Conservation (phyloP, 805 yeast species). For the Barnettozyma californica region DNA sequence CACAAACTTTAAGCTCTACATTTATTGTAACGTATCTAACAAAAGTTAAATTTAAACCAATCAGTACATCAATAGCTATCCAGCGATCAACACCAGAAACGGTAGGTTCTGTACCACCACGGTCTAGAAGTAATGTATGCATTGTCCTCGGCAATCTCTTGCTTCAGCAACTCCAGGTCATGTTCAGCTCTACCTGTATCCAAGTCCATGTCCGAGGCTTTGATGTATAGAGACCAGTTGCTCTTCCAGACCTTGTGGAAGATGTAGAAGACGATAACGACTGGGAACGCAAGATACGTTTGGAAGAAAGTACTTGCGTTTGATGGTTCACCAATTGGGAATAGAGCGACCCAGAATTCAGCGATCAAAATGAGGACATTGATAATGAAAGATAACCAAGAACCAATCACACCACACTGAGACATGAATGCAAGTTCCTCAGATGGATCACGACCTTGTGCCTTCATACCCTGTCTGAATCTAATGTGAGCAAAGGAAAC, state of each 20-base stretch:
- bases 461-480: conserved; percentile 51
- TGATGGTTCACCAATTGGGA: conserved; percentile 28
- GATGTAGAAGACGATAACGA: conserved; percentile 32
- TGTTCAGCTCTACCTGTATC: conserved; percentile 60
- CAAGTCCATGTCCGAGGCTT: conserved; percentile 47
- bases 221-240: conserved; percentile 36
- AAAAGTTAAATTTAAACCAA: not conserved
- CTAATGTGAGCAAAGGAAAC: conserved; percentile 64
- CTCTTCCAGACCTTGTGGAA: conserved; percentile 40
- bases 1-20: not conserved
- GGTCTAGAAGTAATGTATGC: conserved; percentile 43
- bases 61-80: not conserved
- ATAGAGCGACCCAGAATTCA: conserved; percentile 72
- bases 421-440: conserved; percentile 66
- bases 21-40: not conserved
- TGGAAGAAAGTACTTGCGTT: conserved; percentile 30
- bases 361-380: conserved; percentile 61
- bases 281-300: conserved; percentile 37
- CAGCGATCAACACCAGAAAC: conserved; percentile 41
- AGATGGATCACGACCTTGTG: conserved; percentile 58
- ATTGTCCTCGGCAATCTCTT: conserved; percentile 53
- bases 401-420: conserved; percentile 66
- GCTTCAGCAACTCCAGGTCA: conserved; percentile 50
- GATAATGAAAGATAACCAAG: conserved; percentile 54
- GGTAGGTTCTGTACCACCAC: conserved; percentile 41